These are phyloP conservation scores for Hypoxylon sp. DNA, from an alignment of 2,329 filamentous ascomycete genomes.

Conservation along the genomic window DNA sequence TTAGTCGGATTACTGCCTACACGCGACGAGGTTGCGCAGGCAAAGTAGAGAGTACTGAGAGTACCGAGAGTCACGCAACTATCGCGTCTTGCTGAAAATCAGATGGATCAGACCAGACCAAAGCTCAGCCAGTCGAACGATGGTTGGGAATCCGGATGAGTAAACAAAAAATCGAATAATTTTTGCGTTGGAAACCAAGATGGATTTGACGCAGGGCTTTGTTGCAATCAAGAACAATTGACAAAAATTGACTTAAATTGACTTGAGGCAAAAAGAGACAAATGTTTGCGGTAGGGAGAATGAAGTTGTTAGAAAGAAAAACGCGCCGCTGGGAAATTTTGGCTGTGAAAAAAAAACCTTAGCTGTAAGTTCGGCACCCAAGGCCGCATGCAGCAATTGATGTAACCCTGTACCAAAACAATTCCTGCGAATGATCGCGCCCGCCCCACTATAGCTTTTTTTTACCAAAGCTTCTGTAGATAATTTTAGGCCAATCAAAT, in stretches of 20 bases:
- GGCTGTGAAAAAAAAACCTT: slow-evolving; percentile 17
- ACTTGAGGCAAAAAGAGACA: slow-evolving; percentile 14
- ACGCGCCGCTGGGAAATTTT: slow-evolving; percentile 24
- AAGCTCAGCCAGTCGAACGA: too few relatives aligned
- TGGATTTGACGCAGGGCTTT: too few relatives aligned
- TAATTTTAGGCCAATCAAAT: slow-evolving; percentile 2
- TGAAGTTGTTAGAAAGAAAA: slow-evolving; percentile 14
- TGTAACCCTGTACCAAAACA: slow-evolving; percentile 24
- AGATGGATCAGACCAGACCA: too few relatives aligned
- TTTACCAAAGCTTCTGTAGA: slow-evolving; percentile 7
- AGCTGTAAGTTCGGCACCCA: slow-evolving; percentile 21
- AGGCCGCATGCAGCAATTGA: slow-evolving; percentile 21
- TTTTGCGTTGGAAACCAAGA: neutral
- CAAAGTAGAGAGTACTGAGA: too few relatives aligned
- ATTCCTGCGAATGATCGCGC: slow-evolving; percentile 10
- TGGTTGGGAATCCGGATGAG: too few relatives aligned
- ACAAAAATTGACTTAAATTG: slow-evolving; percentile 1
- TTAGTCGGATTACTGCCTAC: too few relatives aligned
- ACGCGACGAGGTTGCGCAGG: too few relatives aligned
- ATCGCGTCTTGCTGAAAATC: slow-evolving; percentile 8
- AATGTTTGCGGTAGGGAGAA: slow-evolving; percentile 23
- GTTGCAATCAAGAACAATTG: too few relatives aligned
- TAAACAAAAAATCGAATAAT: neutral
- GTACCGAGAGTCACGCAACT: too few relatives aligned
- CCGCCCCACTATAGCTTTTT: slow-evolving; percentile 30